Base-by-base conservation (phyloP, 1,284 basidiomycete genomes). In the Hortiboletus rubellus region DNA sequence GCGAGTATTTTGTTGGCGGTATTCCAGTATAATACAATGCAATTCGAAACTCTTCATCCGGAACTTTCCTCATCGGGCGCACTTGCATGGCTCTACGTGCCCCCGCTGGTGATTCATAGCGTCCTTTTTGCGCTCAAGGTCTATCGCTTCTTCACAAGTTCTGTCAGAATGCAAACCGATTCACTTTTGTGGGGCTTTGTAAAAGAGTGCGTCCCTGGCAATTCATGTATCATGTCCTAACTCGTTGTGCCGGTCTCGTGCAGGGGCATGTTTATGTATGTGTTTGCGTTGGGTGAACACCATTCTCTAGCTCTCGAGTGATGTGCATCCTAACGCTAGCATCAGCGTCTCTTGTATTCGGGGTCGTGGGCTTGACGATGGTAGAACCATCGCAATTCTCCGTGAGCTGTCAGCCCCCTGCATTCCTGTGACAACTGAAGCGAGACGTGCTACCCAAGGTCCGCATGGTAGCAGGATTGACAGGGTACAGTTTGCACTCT, bases 231-330 rank as follows among this genome's bases (percentile, higher is more conserved):
- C 18, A 17, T 46, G n/a, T 33, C 15, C 42, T 59, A 22, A 62
- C 43, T n/a, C 46, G 2, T 18, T 27, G 27, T 27, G 7, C 27
- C 31, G 24, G 10, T 45, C 31, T 54, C n/a, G 14, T 34, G 22
- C 34, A 63, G 57, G 46, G 60, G 59, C 14, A 62, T 61, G 52
- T 52, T 61, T 27, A 60, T 61, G 60, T 63, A 55, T 30, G 52
- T 43, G 37, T 63, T 52, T 12, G 52, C 57, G 31, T 31, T 46
- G 34, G 44, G 50, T 59, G 43, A 31, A 33, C 9, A n/a, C 24
- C 27, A 9, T 27, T 51, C 40, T 31, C 43, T n/a, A 15, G n/a
- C 41, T 27, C n/a, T 41, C 24, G 30, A 43, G 30, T 9, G 8
- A 46, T 7, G 12, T n/a, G 24, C 7, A 42, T 38, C 4, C 36